Conservation (phyloP, 2,329 filamentous ascomycete genomes). For the Alternaria triticina region DNA sequence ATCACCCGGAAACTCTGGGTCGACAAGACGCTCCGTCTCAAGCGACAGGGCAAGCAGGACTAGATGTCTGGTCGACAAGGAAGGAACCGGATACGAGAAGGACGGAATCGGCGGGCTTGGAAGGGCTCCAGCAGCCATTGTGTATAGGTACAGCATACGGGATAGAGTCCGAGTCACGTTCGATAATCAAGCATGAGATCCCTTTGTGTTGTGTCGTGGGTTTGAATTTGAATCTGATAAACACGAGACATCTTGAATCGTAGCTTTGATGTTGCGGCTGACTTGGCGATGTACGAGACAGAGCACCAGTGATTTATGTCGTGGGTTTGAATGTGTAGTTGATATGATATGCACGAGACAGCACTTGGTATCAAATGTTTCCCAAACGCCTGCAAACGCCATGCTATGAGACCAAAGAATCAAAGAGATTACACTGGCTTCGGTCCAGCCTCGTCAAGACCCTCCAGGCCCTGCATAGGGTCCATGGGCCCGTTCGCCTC, state of each 20-base stretch:
- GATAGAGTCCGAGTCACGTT: conserved; percentile 19
- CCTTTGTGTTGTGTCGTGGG: conserved; percentile 23
- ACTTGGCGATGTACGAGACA: neutral
- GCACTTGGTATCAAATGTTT: conserved; percentile 14
- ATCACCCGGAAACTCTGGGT: conserved; percentile 79
- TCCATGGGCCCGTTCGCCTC: conserved; percentile 68
- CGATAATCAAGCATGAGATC: conserved; percentile 33
- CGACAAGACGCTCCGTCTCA: conserved; percentile 92
- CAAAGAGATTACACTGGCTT: conserved; percentile 66
- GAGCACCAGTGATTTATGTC: too few species aligned
- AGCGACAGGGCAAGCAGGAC: conserved; percentile 63
- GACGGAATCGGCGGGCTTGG: conserved; percentile 14
- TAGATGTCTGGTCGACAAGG: conserved; percentile 18
- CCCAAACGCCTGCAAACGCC: conserved; percentile 28
- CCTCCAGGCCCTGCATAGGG: conserved; percentile 95
- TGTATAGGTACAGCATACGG: conserved; percentile 31
- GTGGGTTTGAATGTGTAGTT: neutral
- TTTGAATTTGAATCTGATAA: neutral
- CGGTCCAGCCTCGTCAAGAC: conserved; percentile 91
- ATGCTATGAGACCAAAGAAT: conserved; percentile 1
- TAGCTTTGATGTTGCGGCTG: neutral
- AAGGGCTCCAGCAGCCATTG: conserved; percentile 23
- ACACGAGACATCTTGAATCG: neutral
- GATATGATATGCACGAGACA: neutral
- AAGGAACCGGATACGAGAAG: neutral